Evolutionary conservation across 768 basidiomycete genomes (phyloP).

Genomic region (Agaricus blazei): DNA sequence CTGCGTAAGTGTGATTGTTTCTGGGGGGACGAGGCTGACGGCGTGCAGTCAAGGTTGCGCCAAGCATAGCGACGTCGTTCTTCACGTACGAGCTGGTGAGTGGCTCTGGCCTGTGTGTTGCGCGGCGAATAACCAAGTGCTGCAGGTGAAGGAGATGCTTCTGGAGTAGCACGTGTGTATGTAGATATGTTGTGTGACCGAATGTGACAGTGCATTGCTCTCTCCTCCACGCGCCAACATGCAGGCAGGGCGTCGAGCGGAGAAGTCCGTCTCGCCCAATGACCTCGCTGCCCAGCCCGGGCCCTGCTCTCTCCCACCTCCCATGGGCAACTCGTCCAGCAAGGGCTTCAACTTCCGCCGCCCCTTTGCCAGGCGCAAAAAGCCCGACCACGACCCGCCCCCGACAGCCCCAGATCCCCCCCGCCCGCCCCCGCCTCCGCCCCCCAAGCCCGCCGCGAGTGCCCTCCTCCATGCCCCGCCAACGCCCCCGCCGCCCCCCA

Average conservation of each 20-base stretch:
- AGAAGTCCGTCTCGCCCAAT: background rate
- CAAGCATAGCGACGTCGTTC: conserved; percentile 83
- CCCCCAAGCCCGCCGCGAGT: conserved; percentile 23
- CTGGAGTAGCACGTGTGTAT: conserved; percentile 3
- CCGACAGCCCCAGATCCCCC: conserved; percentile 20
- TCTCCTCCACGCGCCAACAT: conserved; percentile 9
- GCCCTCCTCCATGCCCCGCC: conserved; percentile 16
- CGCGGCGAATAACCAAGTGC: background rate
- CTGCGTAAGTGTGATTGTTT: conserved; percentile 51
- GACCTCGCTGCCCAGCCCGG: conserved; percentile 8
- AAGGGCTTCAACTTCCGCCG: conserved; percentile 47
- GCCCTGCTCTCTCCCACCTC: conserved; percentile 15
- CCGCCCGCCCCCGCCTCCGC: conserved; percentile 21
- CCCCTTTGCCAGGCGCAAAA: conserved; percentile 56
- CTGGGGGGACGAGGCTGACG: conserved; percentile 3
- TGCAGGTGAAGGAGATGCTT: conserved; percentile 8
- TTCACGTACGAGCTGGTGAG: conserved; percentile 72
- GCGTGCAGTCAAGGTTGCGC: conserved; percentile 77
- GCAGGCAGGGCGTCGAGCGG: conserved; percentile 8
- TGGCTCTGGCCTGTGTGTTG: background rate
- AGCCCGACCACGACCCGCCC: conserved; percentile 38
- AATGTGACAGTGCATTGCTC: conserved; percentile 6
- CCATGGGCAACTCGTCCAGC: conserved; percentile 19
- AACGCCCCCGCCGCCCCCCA: background rate
- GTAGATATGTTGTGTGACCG: conserved; percentile 3